These are phyloP conservation scores for Dentipellis sp. DNA, from an alignment of 768 basidiomycete genomes.

Conservation along the genomic window DNA sequence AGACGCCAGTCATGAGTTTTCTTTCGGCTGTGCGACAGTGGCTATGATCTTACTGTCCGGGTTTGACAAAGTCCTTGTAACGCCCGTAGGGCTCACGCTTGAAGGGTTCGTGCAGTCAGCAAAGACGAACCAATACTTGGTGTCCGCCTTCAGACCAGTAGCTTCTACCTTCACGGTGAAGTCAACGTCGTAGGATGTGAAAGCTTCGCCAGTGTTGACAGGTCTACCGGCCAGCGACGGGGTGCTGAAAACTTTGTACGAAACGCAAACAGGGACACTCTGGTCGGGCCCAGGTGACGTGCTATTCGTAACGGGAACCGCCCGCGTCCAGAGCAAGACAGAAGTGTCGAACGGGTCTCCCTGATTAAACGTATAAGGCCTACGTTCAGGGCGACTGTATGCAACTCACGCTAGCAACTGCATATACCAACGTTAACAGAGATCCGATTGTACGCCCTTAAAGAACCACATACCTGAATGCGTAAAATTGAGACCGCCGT, in stretches of 20 bases:
- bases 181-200: conserved; percentile 49
- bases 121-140: conserved; percentile 47
- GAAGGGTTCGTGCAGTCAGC: conserved; percentile 40
- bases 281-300: conserved; percentile 30
- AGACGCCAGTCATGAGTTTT: not conserved
- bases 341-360: conserved; percentile 48
- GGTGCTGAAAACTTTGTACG: conserved; percentile 34
- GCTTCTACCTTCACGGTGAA: conserved; percentile 56
- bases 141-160: conserved; percentile 37
- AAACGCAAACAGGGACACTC: conserved; percentile 41
- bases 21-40: not conserved
- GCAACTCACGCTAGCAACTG: conserved; percentile 38
- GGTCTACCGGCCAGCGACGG: conserved; percentile 25
- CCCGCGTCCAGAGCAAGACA: conserved; percentile 50
- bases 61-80: conserved; percentile 40
- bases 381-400: conserved; percentile 1
- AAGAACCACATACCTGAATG: conserved; percentile 27
- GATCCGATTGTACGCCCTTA: not conserved
- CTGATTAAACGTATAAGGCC: conserved; percentile 16
- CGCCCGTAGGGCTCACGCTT: conserved; percentile 37
- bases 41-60: conserved; percentile 30
- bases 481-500: conserved; percentile 42
- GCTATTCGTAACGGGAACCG: conserved; percentile 27
- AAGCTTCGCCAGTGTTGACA: conserved; percentile 37
- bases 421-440: not conserved